Conservation (phyloP, 1,284 basidiomycete genomes). For the Peniophora sp. region DNA sequence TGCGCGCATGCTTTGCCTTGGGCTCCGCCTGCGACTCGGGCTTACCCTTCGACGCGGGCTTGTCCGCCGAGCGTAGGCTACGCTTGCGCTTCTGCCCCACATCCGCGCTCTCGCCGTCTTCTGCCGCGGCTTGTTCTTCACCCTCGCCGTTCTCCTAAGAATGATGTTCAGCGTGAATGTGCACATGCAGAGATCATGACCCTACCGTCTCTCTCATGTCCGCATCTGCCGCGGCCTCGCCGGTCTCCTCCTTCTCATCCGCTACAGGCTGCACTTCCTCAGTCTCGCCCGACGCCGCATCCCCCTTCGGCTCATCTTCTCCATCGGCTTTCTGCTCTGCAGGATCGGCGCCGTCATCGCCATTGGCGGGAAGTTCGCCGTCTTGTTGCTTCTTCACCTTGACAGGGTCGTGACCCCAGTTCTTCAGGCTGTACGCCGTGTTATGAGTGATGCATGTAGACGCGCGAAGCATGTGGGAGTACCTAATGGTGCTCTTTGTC, state of each 20-base stretch:
- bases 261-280: not conserved
- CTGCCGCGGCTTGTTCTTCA: not conserved
- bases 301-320: too few relatives aligned
- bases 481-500: conserved; percentile 29
- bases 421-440: conserved; percentile 18
- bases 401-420: conserved; percentile 27
- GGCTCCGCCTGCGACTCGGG: too few relatives aligned
- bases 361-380: not conserved
- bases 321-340: too few relatives aligned
- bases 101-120: not conserved
- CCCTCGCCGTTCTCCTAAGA: too few relatives aligned
- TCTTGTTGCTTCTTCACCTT: conserved; percentile 17
- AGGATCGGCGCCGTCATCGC: not conserved
- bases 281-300: conserved; percentile 1
- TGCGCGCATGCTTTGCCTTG: too few relatives aligned
- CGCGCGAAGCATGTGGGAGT: conserved; percentile 3
- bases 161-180: too few relatives aligned
- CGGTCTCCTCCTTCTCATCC: not conserved
- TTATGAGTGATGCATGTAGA: not conserved
- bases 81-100: conserved; percentile 6
- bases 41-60: too few relatives aligned
- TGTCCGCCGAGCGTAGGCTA: too few relatives aligned
- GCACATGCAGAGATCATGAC: too few relatives aligned
- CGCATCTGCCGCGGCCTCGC: conserved; percentile 1
- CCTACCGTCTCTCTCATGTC: conserved; percentile 1